Conservation (phyloP, 2,329 filamentous ascomycete genomes). For the Hypomyces perniciosus region DNA sequence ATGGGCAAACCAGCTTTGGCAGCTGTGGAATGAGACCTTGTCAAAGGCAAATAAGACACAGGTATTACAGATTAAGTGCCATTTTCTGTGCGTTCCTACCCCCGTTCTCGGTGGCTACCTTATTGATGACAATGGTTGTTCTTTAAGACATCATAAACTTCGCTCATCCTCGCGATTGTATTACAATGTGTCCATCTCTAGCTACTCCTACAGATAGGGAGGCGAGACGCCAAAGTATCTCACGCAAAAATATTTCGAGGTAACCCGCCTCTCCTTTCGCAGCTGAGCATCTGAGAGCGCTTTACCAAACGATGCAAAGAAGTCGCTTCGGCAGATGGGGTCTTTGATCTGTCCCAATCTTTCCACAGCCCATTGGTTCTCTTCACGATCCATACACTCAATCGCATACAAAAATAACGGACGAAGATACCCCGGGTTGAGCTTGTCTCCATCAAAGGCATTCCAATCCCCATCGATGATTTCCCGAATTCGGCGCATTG, state of each 20-base stretch:
- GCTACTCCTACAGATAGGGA: slow-evolving; percentile 13
- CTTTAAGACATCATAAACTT: too few species aligned
- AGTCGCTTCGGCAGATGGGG: slow-evolving; percentile 13
- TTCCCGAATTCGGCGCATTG: slow-evolving; percentile 14
- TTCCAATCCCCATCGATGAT: slow-evolving; percentile 17
- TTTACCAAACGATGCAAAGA: slow-evolving; percentile 16
- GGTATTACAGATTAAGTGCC: too few species aligned
- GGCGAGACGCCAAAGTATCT: slow-evolving; percentile 17
- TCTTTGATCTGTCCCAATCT: slow-evolving; percentile 13
- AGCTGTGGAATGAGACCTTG: slow-evolving; percentile 28
- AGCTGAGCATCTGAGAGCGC: slow-evolving; percentile 15
- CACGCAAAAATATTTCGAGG: slow-evolving; percentile 19
- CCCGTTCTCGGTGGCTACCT: too few species aligned
- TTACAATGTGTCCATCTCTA: background rate
- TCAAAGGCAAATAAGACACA: background rate
- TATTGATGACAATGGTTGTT: too few species aligned
- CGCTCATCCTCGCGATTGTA: background rate
- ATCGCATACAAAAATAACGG: slow-evolving; percentile 19
- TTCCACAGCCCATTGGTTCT: slow-evolving; percentile 17
- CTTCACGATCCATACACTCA: slow-evolving; percentile 15
- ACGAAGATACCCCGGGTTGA: slow-evolving; percentile 19
- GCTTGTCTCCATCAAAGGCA: background rate
- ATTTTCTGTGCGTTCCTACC: too few species aligned
- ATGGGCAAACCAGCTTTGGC: slow-evolving; percentile 36
- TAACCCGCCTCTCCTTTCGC: slow-evolving; percentile 18